Evolutionary conservation across 2,329 filamentous ascomycete genomes (phyloP), one percentile per base, ranked within the genome.

Genomic region (Torrubiella hemipterigena): DNA sequence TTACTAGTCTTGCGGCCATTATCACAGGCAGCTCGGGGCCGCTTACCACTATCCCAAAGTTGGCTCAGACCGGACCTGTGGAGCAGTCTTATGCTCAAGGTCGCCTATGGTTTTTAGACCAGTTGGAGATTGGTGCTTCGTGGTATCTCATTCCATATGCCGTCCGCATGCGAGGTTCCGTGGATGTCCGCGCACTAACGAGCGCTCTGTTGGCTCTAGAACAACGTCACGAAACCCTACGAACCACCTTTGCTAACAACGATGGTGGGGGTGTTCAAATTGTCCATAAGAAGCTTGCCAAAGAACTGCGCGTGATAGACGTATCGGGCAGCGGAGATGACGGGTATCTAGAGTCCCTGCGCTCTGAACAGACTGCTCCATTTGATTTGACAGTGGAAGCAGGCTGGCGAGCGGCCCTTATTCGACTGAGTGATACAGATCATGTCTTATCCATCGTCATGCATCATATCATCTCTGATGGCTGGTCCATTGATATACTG

Each of bases 401-500:
- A 2, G 45, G 41, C 0, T 49, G 43, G 45, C 38, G 45, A 22
- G 41, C 39, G 1, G 23, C 35, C 0, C 21, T 50, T 0, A 34
- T 40, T 4, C 31, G 35, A 3, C 3, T 48, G 0, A 36, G 29
- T 2, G 29, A 40, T 0, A 18, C 39, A 1, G 36, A 48, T 2
- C 34, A 47, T 30, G 15, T 47, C 3, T 30, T 50, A 1, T 47
- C 44, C 1, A 44, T 50, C 7, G 38, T 46, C 3, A 45, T 50
- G 42, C 48, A 50, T 22, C 48, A 50, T 12, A 49, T 47, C 14
- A 36, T 50, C 5, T 44, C 46, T 0, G 48, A 50, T 23, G 47
- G 48, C 1, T 50, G 47, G 48, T 50, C 48, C 3, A 30, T 49
- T 3, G 44, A 49, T 11, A 36, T 46, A 14, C 18, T 50, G 1